Base-by-base conservation (phyloP, 2,329 filamentous ascomycete genomes). In the Penicillium expansum region DNA sequence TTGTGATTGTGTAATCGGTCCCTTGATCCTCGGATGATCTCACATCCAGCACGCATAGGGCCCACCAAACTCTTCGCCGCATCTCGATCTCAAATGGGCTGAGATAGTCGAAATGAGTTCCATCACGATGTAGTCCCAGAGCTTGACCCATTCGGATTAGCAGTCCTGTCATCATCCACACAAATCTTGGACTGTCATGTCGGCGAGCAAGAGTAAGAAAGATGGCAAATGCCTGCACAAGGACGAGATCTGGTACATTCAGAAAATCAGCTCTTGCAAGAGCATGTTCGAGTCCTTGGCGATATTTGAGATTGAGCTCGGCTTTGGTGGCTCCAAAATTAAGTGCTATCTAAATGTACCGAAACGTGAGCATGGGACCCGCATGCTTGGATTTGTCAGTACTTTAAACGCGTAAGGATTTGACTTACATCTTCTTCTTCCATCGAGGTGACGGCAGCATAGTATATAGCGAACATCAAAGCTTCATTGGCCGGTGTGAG, bases 11-110 rank as follows among this genome's bases (percentile, higher is more conserved):
- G 3, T 84, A 81, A 57, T 87, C 84, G 22, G 82, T 83, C 0
- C 84, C 85, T 65, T 87, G 83, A 56, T 87, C 83, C 64, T 88
- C 85, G 0, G 83, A 82, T 1, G 84, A 79, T 57, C 85, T 75
- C 3, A 80, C 78, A 65, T 89, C 86, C 0, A 88, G 71, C 14
- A 86, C 75, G 62, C 66, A 71, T 24, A 76, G 54, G 30, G 59
- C 56, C 71, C 73, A 75, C 75, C 75, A 77, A 1, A 72, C 57
- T 37, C 71, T 65, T 41, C 75, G 69, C 50, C 74, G 67, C 67
- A 75, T 75, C 48, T 76, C 72, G 18, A 69, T 66, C 20, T 76
- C 72, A 41, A 85, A 88, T 0, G 85, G 83, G 0, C 76, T 74
- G 0, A 87, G 73, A 33, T 76, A 30, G 7, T 22, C 18, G 10